Conservation (phyloP, 192 early-diverging fungal species). For the Podila minutissima region DNA sequence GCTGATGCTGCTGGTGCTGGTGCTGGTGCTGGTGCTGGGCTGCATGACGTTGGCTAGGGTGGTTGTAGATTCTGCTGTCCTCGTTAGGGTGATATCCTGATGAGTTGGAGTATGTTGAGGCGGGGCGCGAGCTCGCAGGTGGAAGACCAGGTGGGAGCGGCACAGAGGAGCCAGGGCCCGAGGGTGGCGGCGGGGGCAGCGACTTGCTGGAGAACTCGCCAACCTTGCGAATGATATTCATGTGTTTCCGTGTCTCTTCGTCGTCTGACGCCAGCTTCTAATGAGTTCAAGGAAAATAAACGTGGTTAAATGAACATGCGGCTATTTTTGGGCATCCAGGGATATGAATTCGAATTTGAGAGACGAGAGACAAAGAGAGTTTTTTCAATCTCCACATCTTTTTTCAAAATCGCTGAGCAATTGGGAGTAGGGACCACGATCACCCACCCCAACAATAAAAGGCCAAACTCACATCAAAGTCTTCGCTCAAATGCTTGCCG, state of each 20-base stretch:
- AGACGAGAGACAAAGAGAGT: too few relatives aligned
- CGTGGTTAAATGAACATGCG: not conserved
- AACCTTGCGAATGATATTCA: conserved; percentile 39
- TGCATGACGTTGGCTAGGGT: conserved; percentile 1
- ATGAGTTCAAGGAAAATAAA: not conserved
- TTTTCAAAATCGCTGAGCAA: not conserved
- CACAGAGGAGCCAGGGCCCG: not conserved
- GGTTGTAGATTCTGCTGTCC: conserved; percentile 10
- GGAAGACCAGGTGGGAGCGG: not conserved
- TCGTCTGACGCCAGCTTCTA: conserved; percentile 38
- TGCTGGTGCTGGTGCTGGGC: not conserved
- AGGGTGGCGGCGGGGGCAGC: conserved; percentile 34
- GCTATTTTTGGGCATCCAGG: not conserved
- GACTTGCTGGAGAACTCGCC: conserved; percentile 43
- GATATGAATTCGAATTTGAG: not conserved
- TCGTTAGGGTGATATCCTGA: conserved; percentile 31
- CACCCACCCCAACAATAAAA: not conserved
- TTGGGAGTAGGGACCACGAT: not conserved
- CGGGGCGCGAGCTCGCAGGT: conserved; percentile 10
- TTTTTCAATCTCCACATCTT: not conserved
- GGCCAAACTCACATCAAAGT: conserved; percentile 23
- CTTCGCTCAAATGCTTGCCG: conserved; percentile 32
- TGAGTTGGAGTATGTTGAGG: conserved; percentile 39
- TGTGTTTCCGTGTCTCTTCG: conserved; percentile 33
- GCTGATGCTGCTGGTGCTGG: not conserved